Base-by-base conservation (phyloP, 495 filamentous ascomycete species). In the Sporormia fimetaria region DNA sequence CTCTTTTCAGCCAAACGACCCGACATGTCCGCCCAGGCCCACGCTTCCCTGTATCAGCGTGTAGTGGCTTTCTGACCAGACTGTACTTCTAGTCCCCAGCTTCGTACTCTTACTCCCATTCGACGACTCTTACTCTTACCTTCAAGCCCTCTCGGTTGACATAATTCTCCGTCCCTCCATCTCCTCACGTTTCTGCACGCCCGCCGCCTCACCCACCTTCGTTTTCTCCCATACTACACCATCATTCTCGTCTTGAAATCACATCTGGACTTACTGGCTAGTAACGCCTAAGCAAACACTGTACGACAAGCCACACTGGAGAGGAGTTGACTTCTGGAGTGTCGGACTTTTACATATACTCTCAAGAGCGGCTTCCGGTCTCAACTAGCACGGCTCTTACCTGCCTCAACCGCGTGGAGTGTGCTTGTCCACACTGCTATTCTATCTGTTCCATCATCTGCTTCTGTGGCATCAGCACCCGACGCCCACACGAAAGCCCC, bases 1-100 rank as follows among this genome's bases (percentile, higher is more conserved):
- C 50, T 49, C 42, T 36, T 49, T 53, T 53, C 45, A 54, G 44
- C 45, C 44, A 49, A 44, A 54, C 44, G 22, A 54, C 51, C 51
- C 51, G 51, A 49, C 40, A 32, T 21, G 31, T 23, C 7, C 33
- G 33, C 42, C 40, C 32, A 22, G 30, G 36, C 41, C 32, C 22
- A 16, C 39, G 10, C 26, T 49, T 31, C 44, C 51, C 45, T 54
- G 44, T 49, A 49, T 49, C 30, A 12, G 24, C 21, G 23, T 8
- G 11, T 37, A 17, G 29, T 29, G 37, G 21, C 23, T 42, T 42
- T 26, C 22, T 11, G 12, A 28, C 26, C 37, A 35, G 34, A 33
- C 37, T 44, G 37, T 48, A 45, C 51, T 42, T 54, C 44, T 54
- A 44, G 45, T 22, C 28, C 25, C 47, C 33, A 16, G 20, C 40